These are phyloP conservation scores for Anaeromyces robustus DNA, from an alignment of 192 early-diverging fungal species.

Conservation along the genomic window DNA sequence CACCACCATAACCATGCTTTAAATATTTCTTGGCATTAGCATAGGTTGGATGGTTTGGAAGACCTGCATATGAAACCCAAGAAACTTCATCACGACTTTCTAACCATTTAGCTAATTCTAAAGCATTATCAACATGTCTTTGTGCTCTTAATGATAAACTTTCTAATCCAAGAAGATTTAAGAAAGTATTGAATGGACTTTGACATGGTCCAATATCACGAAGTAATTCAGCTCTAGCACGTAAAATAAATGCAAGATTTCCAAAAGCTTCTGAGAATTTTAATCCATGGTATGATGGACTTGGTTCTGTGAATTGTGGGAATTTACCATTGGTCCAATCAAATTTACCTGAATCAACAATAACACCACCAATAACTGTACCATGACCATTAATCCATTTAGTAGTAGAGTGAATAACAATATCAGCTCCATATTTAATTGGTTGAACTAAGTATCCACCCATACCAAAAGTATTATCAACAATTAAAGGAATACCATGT, in stretches of 20 bases:
- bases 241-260: conserved; percentile 48
- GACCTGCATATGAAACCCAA: conserved; percentile 83
- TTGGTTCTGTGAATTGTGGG: conserved; percentile 72
- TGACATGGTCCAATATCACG: conserved; percentile 72
- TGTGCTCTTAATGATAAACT: conserved; percentile 80
- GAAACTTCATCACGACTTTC: conserved; percentile 50
- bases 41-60: conserved; percentile 62
- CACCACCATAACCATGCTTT: conserved; percentile 67
- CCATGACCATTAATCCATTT: conserved; percentile 91
- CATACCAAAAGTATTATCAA: conserved; percentile 94
- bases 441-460: conserved; percentile 63
- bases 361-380: conserved; percentile 78
- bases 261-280: conserved; percentile 57
- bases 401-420: conserved; percentile 74
- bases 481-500: conserved; percentile 73
- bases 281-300: conserved; percentile 70
- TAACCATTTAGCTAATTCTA: conserved; percentile 67
- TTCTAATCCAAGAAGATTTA: conserved; percentile 78
- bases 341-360: conserved; percentile 79
- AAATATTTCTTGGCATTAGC: conserved; percentile 70
- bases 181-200: conserved; percentile 82
- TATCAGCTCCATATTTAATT: conserved; percentile 88
- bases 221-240: conserved; percentile 66
- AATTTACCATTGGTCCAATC: conserved; percentile 77
- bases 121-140: conserved; percentile 64